A percentile compares a stretch with the other conserved stretches of the same genome.
These are phyloP conservation scores for Nicotiana sylvestris DNA, from an alignment of 257 asterid genomes.

Conservation along the genomic window DNA sequence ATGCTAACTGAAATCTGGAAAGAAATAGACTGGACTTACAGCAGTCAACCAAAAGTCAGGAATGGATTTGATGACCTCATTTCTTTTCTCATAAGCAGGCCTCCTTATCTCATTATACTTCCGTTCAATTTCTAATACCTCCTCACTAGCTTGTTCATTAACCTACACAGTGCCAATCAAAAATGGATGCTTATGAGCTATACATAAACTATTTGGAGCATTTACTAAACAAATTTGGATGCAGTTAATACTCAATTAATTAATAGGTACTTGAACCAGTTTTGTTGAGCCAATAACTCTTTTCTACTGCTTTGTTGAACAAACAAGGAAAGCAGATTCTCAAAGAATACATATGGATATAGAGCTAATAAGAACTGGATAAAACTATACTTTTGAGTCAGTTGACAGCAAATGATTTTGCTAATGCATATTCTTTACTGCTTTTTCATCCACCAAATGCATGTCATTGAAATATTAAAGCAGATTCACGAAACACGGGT, in stretches of 20 bases:
- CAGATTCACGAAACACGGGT: background rate
- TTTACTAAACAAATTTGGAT: background rate
- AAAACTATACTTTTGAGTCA: background rate
- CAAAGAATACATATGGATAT: background rate
- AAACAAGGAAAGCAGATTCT: background rate
- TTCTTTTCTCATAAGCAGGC: conserved; percentile 42
- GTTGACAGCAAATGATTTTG: background rate
- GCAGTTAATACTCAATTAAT: background rate
- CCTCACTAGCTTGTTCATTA: conserved; percentile 37
- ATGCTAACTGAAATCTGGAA: conserved; percentile 9
- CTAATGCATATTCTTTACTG: background rate
- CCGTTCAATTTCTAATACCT: conserved; percentile 39
- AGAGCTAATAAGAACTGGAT: background rate
- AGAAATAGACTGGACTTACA: conserved; percentile 28
- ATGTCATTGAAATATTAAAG: background rate
- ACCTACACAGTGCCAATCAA: conserved; percentile 34
- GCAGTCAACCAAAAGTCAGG: conserved; percentile 59
- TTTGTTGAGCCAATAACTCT: background rate
- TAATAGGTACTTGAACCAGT: background rate
- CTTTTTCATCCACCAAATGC: background rate
- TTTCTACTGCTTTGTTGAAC: background rate
- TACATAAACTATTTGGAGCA: background rate
- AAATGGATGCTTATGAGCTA: conserved; percentile 11
- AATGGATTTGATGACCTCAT: conserved; percentile 34
- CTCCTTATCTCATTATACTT: conserved; percentile 37